phyloP scores from a whole-genome alignment of 2,329 filamentous ascomycete species.

The Dactylellina cionopaga region DNA sequence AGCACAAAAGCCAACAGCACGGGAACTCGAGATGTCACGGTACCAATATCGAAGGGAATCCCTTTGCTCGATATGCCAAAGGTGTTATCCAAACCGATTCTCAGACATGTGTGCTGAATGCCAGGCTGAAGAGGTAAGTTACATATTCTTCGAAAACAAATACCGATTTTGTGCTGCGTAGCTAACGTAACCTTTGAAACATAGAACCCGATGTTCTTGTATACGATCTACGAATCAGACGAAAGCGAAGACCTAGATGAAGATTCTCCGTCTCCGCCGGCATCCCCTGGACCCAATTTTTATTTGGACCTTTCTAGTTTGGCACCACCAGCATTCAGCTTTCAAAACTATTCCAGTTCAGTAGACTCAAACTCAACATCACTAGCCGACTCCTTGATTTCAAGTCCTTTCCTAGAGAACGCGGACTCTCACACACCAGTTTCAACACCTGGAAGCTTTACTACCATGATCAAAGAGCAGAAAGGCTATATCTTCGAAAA shows the following conservation, averaged over 20 bases:
- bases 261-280: not conserved
- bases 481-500: slow-evolving; percentile 34
- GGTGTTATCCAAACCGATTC: slow-evolving; percentile 21
- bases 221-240: slow-evolving; percentile 47
- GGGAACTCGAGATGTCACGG: slow-evolving; percentile 4
- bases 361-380: slow-evolving; percentile 21
- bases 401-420: slow-evolving; percentile 16
- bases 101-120: slow-evolving; percentile 36
- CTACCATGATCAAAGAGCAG: slow-evolving; percentile 24
- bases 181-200: not conserved
- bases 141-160: not conserved
- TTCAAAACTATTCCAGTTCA: slow-evolving; percentile 26
- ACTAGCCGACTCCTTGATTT: slow-evolving; percentile 1
- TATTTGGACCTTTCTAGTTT: slow-evolving; percentile 17
- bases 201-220: slow-evolving; percentile 43
- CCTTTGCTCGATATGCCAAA: slow-evolving; percentile 29
- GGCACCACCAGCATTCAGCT: slow-evolving; percentile 19
- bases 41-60: slow-evolving; percentile 9
- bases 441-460: slow-evolving; percentile 43
- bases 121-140: slow-evolving; percentile 29
- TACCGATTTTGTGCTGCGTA: too few relatives aligned
- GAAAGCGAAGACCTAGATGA: slow-evolving; percentile 12
- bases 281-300: not conserved
- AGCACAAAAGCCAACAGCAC: not conserved
- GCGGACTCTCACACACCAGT: slow-evolving; percentile 10